Percentiles rank a stretch among this genome's conserved stretches.
These are phyloP conservation scores for Penstemon newberryi DNA, from an alignment of 257 asterid genomes.

Conservation along the genomic window DNA sequence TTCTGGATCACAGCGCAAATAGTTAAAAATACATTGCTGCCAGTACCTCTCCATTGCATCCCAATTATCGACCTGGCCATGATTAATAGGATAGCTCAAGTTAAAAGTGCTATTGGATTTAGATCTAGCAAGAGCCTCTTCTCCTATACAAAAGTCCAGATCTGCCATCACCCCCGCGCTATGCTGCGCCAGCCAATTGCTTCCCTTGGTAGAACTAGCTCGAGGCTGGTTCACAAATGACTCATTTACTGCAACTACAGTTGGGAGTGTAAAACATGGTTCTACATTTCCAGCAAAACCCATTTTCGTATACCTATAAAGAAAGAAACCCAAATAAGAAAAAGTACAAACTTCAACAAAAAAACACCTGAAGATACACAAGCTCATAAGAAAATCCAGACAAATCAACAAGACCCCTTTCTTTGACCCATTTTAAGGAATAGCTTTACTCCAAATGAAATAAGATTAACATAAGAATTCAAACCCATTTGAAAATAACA, in stretches of 20 bases:
- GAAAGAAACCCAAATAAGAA: slow-evolving; percentile 8
- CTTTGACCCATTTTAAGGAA: slow-evolving; percentile 37
- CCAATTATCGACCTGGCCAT: slow-evolving; percentile 94
- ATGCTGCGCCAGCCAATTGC: slow-evolving; percentile 78
- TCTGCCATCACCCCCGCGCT: slow-evolving; percentile 99
- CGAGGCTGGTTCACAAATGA: slow-evolving; percentile 78
- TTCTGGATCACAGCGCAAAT: slow-evolving; percentile 91
- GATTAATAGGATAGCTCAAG: slow-evolving; percentile 77
- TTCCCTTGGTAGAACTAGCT: slow-evolving; percentile 53
- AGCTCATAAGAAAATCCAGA: slow-evolving; percentile 6
- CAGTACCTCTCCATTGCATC: slow-evolving; percentile 97
- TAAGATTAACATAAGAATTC: neutral
- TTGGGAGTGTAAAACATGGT: slow-evolving; percentile 81
- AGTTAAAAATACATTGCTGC: slow-evolving; percentile 91
- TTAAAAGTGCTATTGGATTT: slow-evolving; percentile 57
- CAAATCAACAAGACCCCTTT: slow-evolving; percentile 12
- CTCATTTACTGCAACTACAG: slow-evolving; percentile 79
- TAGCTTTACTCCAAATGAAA: slow-evolving; percentile 15
- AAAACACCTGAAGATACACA: neutral
- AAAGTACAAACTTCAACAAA: slow-evolving; percentile 10
- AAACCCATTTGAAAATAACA: neutral
- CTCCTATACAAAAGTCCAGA: slow-evolving; percentile 87
- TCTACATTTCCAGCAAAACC: slow-evolving; percentile 99
- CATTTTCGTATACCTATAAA: slow-evolving; percentile 77
- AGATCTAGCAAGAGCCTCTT: slow-evolving; percentile 80